phyloP scores from a whole-genome alignment of 768 basidiomycete genomes.

The Leccinum sublutescens region DNA sequence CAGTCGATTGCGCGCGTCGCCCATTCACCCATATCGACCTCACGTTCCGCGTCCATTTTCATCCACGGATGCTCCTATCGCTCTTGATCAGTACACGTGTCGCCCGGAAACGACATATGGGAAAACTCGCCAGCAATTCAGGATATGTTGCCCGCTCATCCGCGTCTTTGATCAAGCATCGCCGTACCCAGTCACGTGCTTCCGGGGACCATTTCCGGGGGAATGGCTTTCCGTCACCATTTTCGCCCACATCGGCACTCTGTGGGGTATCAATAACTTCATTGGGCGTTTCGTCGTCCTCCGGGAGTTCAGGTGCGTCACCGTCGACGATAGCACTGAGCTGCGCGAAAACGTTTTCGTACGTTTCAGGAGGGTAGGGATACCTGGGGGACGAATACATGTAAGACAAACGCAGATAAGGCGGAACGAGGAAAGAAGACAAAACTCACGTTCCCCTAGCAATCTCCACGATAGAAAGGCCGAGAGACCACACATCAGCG shows the following conservation, averaged over 20 bases:
- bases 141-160: constrained; percentile 77
- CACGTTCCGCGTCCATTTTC: constrained; percentile 49
- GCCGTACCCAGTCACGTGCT: constrained; percentile 80
- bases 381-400: constrained; percentile 42
- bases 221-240: constrained; percentile 10
- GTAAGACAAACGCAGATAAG: constrained; percentile 1
- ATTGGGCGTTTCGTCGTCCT: constrained; percentile 36
- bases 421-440: background rate
- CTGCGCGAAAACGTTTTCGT: constrained; percentile 96
- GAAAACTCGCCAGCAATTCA: constrained; percentile 63
- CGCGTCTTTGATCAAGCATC: constrained; percentile 81
- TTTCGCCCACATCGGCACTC: constrained; percentile 11
- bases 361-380: constrained; percentile 97
- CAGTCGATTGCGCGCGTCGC: constrained; percentile 53
- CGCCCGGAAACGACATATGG: background rate
- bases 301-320: constrained; percentile 84
- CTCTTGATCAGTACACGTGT: background rate
- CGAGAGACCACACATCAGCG: constrained; percentile 97
- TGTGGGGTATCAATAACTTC: constrained; percentile 14
- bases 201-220: constrained; percentile 34
- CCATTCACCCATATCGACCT: constrained; percentile 88
- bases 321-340: constrained; percentile 96
- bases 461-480: constrained; percentile 91
- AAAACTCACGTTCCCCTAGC: constrained; percentile 59
- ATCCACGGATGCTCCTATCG: constrained; percentile 78